Percentiles rank a stretch among this genome's conserved stretches.
These are phyloP conservation scores for Cordyceps javanica DNA, from an alignment of 2,329 filamentous ascomycete genomes.

Conservation along the genomic window DNA sequence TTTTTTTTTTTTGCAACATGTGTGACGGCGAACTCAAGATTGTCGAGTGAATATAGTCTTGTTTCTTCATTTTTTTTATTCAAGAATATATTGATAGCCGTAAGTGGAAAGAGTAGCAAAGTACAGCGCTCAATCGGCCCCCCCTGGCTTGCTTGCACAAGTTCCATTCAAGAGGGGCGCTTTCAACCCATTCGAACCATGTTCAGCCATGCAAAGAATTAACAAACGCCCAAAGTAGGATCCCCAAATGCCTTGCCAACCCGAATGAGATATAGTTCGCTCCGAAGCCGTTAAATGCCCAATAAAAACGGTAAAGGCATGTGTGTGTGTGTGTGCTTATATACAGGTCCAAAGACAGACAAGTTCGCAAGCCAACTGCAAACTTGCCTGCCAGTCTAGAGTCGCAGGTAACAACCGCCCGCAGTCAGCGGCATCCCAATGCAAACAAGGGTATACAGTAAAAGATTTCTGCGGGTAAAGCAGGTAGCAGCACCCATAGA, in stretches of 20 bases:
- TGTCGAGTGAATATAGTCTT: not conserved
- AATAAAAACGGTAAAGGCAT: not conserved
- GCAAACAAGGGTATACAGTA: not conserved
- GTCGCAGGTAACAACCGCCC: not conserved
- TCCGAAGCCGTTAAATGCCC: not conserved
- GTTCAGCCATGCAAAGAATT: not conserved
- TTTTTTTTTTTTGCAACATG: too few species aligned
- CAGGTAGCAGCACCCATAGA: not conserved
- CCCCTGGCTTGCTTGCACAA: not conserved
- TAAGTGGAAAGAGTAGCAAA: not conserved
- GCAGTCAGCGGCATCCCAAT: not conserved
- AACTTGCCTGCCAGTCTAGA: not conserved
- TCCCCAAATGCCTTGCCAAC: not conserved
- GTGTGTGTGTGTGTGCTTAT: constrained; percentile 1
- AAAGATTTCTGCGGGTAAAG: not conserved
- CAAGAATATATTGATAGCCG: not conserved
- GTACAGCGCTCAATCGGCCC: not conserved
- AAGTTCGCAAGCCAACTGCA: not conserved
- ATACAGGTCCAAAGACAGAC: not conserved
- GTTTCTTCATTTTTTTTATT: not conserved
- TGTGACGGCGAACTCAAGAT: not conserved
- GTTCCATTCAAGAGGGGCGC: not conserved
- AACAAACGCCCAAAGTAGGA: not conserved
- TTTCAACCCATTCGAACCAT: not conserved
- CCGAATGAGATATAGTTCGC: not conserved